Base-by-base conservation (phyloP, 306 rosid species). In the Cotoneaster glaucophyllus region DNA sequence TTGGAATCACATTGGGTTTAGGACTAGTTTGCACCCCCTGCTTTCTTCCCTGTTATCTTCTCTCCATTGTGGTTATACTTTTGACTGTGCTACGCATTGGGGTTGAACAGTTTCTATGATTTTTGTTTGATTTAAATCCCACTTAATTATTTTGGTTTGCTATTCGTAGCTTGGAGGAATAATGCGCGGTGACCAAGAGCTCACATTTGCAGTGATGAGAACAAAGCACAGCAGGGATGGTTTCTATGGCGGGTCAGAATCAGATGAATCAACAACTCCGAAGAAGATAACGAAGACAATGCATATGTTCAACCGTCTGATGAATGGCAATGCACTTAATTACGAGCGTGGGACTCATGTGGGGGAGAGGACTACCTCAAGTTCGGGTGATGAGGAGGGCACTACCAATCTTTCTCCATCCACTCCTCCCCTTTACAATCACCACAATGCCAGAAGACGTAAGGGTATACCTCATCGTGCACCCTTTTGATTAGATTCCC, bases 381-480 rank as follows among this genome's bases (percentile, higher is more conserved):
- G 67, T 50, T 82, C 81, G 5, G 74, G 75, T 3, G 81, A 79
- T 17, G 83, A 83, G n/a, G 74, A 62, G 29, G 68, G 68, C 72
- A 34, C 63, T 66, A 15, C 62, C 44, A 79, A 44, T 53, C 78
- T 83, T 48, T 80, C 85, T 66, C 89, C 87, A 0, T 75, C 77
- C 45, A 82, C 89, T 18, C 85, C 89, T 8, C 85, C 85, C 17
- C 76, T 80, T 37, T 80, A 71, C 79, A 83, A 82, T 74, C 87
- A 80, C 80, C 77, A 22, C 73, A 86, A 83, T 80, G 85, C 86
- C 62, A 74, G 83, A 57, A 82, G 89, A 68, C 80, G 87, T 70
- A 83, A 83, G 80, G 89, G 89, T 66, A 77, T 80, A 29, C 89
- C 89, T 70, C 87, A 80, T 32, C 83, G 89, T 11, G 89, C 89